Percentiles rank a stretch among this genome's conserved stretches.
These are phyloP conservation scores for Paracoccidioides brasiliensis DNA, from an alignment of 2,329 filamentous ascomycete genomes.

Conservation along the genomic window DNA sequence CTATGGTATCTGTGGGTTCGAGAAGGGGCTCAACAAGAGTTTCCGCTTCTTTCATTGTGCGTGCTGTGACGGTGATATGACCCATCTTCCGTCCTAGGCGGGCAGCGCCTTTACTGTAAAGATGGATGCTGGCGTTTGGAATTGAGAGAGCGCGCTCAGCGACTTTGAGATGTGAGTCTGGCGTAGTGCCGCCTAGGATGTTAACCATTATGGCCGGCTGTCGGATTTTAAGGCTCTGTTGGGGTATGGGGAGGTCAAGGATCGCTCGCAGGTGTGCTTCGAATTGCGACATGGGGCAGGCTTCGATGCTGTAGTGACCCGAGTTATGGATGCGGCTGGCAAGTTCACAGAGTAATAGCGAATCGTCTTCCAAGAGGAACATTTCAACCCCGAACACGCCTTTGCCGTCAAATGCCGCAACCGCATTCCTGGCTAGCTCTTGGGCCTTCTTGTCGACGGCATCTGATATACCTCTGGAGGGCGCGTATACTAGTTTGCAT, in stretches of 20 bases:
- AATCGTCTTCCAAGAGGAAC: constrained; percentile 66
- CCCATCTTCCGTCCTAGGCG: constrained; percentile 89
- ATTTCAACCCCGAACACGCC: constrained; percentile 96
- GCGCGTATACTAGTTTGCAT: constrained; percentile 83
- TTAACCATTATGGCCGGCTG: constrained; percentile 43
- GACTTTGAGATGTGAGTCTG: constrained; percentile 47
- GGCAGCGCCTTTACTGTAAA: constrained; percentile 79
- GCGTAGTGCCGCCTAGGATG: constrained; percentile 45
- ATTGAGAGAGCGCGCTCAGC: constrained; percentile 44
- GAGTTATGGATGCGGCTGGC: constrained; percentile 79
- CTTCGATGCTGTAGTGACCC: constrained; percentile 91
- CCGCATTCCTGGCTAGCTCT: constrained; percentile 63
- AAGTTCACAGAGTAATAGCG: constrained; percentile 72
- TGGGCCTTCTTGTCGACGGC: constrained; percentile 53
- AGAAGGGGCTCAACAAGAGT: constrained; percentile 57
- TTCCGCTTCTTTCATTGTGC: constrained; percentile 55
- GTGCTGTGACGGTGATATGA: constrained; percentile 70
- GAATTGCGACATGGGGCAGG: constrained; percentile 79
- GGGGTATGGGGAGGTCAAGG: constrained; percentile 52
- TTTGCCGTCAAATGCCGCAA: constrained; percentile 68
- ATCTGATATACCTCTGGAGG: constrained; percentile 57
- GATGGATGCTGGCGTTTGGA: constrained; percentile 55
- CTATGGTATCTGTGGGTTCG: constrained; percentile 63
- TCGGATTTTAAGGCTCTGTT: constrained; percentile 32
- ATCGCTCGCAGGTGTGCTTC: constrained; percentile 81